Percentiles rank a stretch among this genome's conserved stretches.
These are phyloP conservation scores for Fusarium abutilonis DNA, from an alignment of 2,329 filamentous ascomycete species.

Conservation along the genomic window DNA sequence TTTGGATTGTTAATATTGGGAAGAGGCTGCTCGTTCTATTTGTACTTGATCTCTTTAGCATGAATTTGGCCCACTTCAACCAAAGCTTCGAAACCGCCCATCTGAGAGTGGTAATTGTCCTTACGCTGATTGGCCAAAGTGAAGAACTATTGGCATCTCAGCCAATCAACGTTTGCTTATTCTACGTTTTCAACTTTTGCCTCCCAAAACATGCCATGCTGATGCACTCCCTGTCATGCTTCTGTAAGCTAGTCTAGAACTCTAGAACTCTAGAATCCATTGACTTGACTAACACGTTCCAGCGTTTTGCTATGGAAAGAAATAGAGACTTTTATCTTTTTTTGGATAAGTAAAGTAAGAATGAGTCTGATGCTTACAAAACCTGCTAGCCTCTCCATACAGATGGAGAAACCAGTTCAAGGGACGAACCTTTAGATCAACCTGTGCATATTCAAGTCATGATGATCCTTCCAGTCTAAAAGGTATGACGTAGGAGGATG, in stretches of 20 bases:
- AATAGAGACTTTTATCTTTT: constrained; percentile 6
- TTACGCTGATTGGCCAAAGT: neutral
- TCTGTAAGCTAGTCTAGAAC: constrained; percentile 9
- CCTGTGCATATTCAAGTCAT: too few relatives aligned
- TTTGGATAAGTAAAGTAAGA: too few relatives aligned
- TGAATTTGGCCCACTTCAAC: constrained; percentile 26
- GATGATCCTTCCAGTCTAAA: too few relatives aligned
- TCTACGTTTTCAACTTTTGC: constrained; percentile 30
- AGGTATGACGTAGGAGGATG: too few relatives aligned
- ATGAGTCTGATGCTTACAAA: too few relatives aligned
- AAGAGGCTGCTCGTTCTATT: constrained; percentile 38
- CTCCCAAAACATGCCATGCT: constrained; percentile 33
- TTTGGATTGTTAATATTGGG: neutral
- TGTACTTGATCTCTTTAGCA: constrained; percentile 33
- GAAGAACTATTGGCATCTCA: accelerated
- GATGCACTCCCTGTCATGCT: constrained; percentile 16
- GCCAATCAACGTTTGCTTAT: constrained; percentile 44
- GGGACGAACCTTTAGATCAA: too few relatives aligned
- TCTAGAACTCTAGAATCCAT: constrained; percentile 1
- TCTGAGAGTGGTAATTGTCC: constrained; percentile 30
- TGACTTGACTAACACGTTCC: neutral
- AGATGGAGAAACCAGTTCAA: too few relatives aligned
- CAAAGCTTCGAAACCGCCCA: constrained; percentile 4
- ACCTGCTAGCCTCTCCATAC: too few relatives aligned
- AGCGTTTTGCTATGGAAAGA: constrained; percentile 3